Base-by-base conservation (phyloP, 108 stramenopile species). In the Conticribra weissflogii region DNA sequence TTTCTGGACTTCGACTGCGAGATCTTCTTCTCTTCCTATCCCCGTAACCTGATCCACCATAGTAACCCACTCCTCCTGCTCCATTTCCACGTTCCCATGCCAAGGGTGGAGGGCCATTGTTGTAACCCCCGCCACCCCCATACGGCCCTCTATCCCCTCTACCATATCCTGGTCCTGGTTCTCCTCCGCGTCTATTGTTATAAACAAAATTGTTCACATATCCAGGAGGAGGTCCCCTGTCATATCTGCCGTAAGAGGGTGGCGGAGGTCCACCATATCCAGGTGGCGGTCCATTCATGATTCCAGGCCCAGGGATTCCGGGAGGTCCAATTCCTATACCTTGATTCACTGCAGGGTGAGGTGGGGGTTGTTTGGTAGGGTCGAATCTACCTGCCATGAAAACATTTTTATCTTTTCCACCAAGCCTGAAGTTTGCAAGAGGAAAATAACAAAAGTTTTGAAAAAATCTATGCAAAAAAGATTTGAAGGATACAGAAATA, bases 361-460 rank as follows among this genome's bases (percentile, higher is more conserved):
- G 72, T 59, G 23, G 25, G 21, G 22, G 30, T 58, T 53, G 71
- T 57, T 53, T 85, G 68, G 83, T 62, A 12, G 92, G 88, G 76
- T 94, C 90, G 50, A 82, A 91, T 63, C 93, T 75, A 17, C 93
- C 93, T 7, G 87, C 78, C 24, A 55, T 60, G 15, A 57, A 63
- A 16, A 88, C 60, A 58, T 89, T 92, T 59, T 86, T 71, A 36
- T 85, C 76, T 49, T 82, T 85, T 30, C 86, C 87, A n/a, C 93
- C 90, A 48, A 89, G 51, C 44, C 85, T 70, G 51, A 15, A 16
- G 24, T 33, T 51, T 4, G 14, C 4, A 46, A 55, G 32, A 21
- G 23, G 25, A 24, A 54, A 72, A 1, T 9, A 41, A 1, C 16
- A 29, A 45, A 18, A 54, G 51, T 62, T 15, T 47, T 14, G 15